These are phyloP conservation scores for Diaporthe aspalathi DNA, from an alignment of 2,329 filamentous ascomycete genomes.

Conservation along the genomic window DNA sequence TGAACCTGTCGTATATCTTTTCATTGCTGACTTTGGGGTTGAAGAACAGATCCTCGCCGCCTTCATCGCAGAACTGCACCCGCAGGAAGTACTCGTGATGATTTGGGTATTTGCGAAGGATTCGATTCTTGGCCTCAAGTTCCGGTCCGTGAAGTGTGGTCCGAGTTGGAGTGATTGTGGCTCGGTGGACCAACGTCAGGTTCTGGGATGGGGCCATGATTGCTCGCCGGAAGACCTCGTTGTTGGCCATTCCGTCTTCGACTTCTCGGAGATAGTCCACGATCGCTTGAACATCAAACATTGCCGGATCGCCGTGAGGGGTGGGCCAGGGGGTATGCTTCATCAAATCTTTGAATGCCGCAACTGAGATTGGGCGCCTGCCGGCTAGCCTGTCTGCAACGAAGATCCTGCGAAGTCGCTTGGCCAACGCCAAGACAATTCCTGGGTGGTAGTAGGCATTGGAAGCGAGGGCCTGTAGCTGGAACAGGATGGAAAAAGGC, in stretches of 20 bases:
- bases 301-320: slow-evolving; percentile 58
- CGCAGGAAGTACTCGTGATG: slow-evolving; percentile 74
- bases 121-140: slow-evolving; percentile 75
- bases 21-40: slow-evolving; percentile 64
- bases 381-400: slow-evolving; percentile 42
- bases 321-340: slow-evolving; percentile 65
- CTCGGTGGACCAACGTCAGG: slow-evolving; percentile 65
- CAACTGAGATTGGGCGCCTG: slow-evolving; percentile 58
- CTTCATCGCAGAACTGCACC: slow-evolving; percentile 80
- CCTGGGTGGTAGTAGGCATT: slow-evolving; percentile 72
- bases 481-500: slow-evolving; percentile 68
- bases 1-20: slow-evolving; percentile 69
- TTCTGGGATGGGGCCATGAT: slow-evolving; percentile 49
- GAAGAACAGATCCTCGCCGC: slow-evolving; percentile 71
- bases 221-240: slow-evolving; percentile 36
- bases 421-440: slow-evolving; percentile 60
- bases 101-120: slow-evolving; percentile 73
- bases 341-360: slow-evolving; percentile 65
- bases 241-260: slow-evolving; percentile 50
- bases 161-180: slow-evolving; percentile 69
- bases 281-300: slow-evolving; percentile 56
- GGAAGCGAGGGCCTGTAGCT: slow-evolving; percentile 71
- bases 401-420: slow-evolving; percentile 52
- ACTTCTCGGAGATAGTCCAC: slow-evolving; percentile 52
- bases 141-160: slow-evolving; percentile 70